A percentile compares a stretch with the other conserved stretches of the same genome.
Conservation (phyloP, 2,329 filamentous ascomycete genomes). For the Arthroderma sp. region DNA sequence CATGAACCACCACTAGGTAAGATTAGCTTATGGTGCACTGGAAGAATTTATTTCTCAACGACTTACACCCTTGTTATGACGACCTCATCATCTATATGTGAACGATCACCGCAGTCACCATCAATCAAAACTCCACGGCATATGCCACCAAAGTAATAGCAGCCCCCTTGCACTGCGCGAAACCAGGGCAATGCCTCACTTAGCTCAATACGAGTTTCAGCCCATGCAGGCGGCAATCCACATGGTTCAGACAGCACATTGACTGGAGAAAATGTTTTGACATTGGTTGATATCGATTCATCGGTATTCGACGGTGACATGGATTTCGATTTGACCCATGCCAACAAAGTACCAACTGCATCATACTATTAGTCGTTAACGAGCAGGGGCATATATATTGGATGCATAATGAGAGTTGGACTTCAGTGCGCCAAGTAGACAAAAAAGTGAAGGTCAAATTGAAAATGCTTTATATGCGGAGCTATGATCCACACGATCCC, state of each 20-base stretch:
- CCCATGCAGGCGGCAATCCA: conserved; percentile 41
- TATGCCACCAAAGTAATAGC: conserved; percentile 39
- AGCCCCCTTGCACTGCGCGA: conserved; percentile 46
- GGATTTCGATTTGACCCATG: conserved; percentile 1
- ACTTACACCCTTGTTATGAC: conserved; percentile 51
- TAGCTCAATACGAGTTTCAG: conserved; percentile 44
- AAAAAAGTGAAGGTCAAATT: too few relatives aligned
- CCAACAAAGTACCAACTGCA: background rate
- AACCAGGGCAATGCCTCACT: conserved; percentile 54
- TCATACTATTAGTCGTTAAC: background rate
- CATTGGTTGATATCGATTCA: too few relatives aligned
- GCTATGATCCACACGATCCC: too few relatives aligned
- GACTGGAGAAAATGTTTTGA: background rate
- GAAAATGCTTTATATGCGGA: too few relatives aligned
- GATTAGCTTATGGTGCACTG: background rate
- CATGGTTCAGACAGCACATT: conserved; percentile 6
- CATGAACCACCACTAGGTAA: conserved; percentile 3
- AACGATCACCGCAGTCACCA: conserved; percentile 38
- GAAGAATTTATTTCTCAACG: background rate
- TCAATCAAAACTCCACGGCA: conserved; percentile 48
- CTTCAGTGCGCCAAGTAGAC: too few relatives aligned
- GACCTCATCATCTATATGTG: conserved; percentile 47
- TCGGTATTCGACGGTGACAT: background rate
- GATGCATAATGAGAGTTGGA: too few relatives aligned
- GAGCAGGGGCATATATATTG: too few relatives aligned